Conservation (phyloP, 2,329 filamentous ascomycete species). For the Ascosphaera aggregata region DNA sequence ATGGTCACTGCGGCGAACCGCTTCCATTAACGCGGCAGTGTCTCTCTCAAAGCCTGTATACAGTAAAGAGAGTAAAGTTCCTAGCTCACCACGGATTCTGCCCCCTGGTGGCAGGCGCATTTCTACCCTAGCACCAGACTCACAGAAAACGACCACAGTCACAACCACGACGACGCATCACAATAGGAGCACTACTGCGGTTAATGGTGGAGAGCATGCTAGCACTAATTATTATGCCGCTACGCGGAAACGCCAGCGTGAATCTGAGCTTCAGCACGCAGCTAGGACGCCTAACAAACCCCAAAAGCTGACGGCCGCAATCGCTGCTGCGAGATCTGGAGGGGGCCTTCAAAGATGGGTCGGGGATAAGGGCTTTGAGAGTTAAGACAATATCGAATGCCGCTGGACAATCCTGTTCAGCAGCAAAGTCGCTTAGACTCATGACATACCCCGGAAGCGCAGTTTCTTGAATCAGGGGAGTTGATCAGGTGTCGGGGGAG, state of each 20-base stretch:
- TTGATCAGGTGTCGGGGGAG: no score
- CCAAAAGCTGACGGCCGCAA: conserved; percentile 17
- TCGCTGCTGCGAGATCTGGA: conserved; percentile 15
- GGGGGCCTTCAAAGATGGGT: conserved; percentile 16
- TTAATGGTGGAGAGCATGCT: conserved; percentile 32
- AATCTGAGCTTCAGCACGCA: conserved; percentile 28
- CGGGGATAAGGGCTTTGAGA: conserved; percentile 20
- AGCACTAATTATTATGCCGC: conserved; percentile 33
- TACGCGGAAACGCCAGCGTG: conserved; percentile 34
- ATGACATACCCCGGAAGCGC: background rate
- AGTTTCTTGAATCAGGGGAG: no score
- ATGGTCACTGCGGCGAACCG: no score
- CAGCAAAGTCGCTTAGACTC: background rate
- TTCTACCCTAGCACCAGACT: conserved; percentile 10
- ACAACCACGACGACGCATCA: conserved; percentile 5
- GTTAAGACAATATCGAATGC: background rate
- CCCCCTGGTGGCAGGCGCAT: background rate
- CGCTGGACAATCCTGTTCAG: background rate
- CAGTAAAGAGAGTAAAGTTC: background rate
- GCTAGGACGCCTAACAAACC: conserved; percentile 25
- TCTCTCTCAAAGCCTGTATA: background rate
- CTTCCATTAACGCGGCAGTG: conserved; percentile 2
- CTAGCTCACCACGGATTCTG: no score
- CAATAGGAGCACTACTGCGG: conserved; percentile 6
- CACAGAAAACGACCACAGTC: conserved; percentile 10